Evolutionary conservation across 2,329 filamentous ascomycete genomes (phyloP).

Genomic region (Aureobasidium sp.): DNA sequence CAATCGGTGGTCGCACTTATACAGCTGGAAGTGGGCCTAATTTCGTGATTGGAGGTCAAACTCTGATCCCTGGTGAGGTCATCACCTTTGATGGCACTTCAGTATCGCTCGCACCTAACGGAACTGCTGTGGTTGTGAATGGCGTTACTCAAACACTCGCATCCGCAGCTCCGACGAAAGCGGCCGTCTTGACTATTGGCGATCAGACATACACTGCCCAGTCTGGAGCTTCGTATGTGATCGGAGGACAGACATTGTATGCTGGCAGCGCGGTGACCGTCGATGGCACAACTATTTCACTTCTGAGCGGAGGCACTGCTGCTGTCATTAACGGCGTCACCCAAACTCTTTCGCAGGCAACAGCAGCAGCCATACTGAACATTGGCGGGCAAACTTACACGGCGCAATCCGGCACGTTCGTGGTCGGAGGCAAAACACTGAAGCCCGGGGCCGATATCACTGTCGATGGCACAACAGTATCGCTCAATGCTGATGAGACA

Average conservation of each 20-base stretch:
- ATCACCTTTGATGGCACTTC: slow-evolving; percentile 19
- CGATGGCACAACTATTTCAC: slow-evolving; percentile 17
- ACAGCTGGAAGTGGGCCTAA: slow-evolving; percentile 8
- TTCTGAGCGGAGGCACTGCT: not conserved
- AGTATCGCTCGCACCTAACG: slow-evolving; percentile 8
- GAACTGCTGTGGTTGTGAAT: slow-evolving; percentile 27
- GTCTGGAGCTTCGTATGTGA: slow-evolving; percentile 17
- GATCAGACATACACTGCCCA: slow-evolving; percentile 8
- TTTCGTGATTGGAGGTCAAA: slow-evolving; percentile 19
- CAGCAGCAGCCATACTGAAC: slow-evolving; percentile 22
- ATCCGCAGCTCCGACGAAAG: slow-evolving; percentile 16
- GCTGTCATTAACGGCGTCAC: slow-evolving; percentile 29
- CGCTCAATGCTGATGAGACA: slow-evolving; percentile 13
- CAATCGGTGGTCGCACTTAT: slow-evolving; percentile 15
- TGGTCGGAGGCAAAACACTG: slow-evolving; percentile 21
- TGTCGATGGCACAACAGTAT: slow-evolving; percentile 16
- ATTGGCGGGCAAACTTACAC: slow-evolving; percentile 21
- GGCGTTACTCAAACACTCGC: slow-evolving; percentile 16
- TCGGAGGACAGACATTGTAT: slow-evolving; percentile 17
- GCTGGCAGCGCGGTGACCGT: slow-evolving; percentile 19
- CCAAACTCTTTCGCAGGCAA: slow-evolving; percentile 7
- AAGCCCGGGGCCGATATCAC: slow-evolving; percentile 23
- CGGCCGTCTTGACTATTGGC: slow-evolving; percentile 6
- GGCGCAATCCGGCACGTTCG: slow-evolving; percentile 14
- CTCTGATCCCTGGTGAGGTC: slow-evolving; percentile 17